These are phyloP conservation scores for Chalciporus piperatus DNA, from an alignment of 768 basidiomycete genomes.

Conservation along the genomic window DNA sequence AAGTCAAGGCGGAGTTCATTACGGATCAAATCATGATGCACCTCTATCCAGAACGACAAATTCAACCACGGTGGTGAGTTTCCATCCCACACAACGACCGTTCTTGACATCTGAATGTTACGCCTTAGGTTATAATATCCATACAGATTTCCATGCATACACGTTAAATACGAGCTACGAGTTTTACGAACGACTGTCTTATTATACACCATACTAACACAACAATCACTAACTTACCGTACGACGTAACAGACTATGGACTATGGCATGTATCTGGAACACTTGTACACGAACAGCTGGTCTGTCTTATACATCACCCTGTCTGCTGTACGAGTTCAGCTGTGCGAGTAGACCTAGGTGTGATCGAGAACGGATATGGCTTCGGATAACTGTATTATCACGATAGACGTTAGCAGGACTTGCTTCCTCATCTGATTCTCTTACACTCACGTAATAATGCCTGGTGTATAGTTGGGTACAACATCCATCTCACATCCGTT, in stretches of 20 bases:
- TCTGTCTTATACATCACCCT: constrained; percentile 6
- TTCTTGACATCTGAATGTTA: not conserved
- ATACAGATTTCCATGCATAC: constrained; percentile 2
- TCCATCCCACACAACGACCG: not conserved
- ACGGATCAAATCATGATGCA: constrained; percentile 36
- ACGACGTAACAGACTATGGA: constrained; percentile 14
- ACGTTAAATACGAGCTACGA: constrained; percentile 12
- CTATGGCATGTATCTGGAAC: constrained; percentile 11
- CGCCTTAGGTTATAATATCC: constrained; percentile 21
- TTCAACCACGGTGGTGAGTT: constrained; percentile 32
- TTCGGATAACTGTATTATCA: constrained; percentile 7
- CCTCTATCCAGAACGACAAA: constrained; percentile 31
- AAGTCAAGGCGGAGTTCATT: constrained; percentile 31
- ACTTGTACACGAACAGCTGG: constrained; percentile 13
- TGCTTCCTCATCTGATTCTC: not conserved
- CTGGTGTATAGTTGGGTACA: constrained; percentile 23
- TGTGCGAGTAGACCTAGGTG: constrained; percentile 12
- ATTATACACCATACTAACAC: constrained; percentile 10
- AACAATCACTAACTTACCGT: constrained; percentile 17
- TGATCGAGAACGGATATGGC: constrained; percentile 20
- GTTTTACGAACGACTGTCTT: constrained; percentile 8
- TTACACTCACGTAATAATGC: constrained; percentile 16
- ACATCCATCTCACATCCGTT: constrained; percentile 30
- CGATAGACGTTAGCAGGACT: not conserved
- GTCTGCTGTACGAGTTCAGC: constrained; percentile 15